phyloP scores from a whole-genome alignment of 805 yeast genomes.

The Yarrowia yakushimensis region DNA sequence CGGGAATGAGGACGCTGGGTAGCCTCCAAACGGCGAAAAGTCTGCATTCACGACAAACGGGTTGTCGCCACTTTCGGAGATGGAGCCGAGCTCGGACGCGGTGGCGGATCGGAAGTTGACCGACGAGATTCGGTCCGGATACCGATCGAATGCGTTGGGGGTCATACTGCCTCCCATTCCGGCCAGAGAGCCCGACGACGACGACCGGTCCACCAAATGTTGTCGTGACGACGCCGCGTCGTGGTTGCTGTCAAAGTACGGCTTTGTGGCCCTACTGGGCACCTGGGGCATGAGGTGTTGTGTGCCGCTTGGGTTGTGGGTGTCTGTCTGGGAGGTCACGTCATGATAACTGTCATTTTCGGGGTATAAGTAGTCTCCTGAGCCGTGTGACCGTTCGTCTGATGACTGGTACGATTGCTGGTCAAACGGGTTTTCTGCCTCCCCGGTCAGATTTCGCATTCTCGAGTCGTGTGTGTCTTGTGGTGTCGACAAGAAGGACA shows the following conservation, averaged over 20 bases:
- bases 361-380: constrained; percentile 21
- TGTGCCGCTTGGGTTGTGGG: not conserved
- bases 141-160: constrained; percentile 38
- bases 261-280: constrained; percentile 14
- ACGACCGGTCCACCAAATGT: not conserved
- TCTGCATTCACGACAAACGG: constrained; percentile 41
- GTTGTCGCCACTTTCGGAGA: constrained; percentile 27
- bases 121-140: constrained; percentile 36
- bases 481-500: not conserved
- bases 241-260: constrained; percentile 12
- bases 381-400: constrained; percentile 19
- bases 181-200: constrained; percentile 17
- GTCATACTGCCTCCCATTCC: constrained; percentile 29
- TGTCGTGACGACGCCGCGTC: constrained; percentile 17
- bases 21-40: constrained; percentile 85
- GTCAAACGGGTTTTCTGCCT: constrained; percentile 23
- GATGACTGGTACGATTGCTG: constrained; percentile 24
- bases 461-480: not conserved
- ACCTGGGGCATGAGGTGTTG: constrained; percentile 19
- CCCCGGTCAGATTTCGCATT: constrained; percentile 23
- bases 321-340: not conserved
- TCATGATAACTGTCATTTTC: constrained; percentile 2
- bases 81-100: constrained; percentile 15
- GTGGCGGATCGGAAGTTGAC: constrained; percentile 26
- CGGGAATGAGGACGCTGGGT: constrained; percentile 91